Percentiles rank a stretch among this genome's conserved stretches.
phyloP scores from a whole-genome alignment of 768 basidiomycete species.

The Pilatotrama ljubarskyi region DNA sequence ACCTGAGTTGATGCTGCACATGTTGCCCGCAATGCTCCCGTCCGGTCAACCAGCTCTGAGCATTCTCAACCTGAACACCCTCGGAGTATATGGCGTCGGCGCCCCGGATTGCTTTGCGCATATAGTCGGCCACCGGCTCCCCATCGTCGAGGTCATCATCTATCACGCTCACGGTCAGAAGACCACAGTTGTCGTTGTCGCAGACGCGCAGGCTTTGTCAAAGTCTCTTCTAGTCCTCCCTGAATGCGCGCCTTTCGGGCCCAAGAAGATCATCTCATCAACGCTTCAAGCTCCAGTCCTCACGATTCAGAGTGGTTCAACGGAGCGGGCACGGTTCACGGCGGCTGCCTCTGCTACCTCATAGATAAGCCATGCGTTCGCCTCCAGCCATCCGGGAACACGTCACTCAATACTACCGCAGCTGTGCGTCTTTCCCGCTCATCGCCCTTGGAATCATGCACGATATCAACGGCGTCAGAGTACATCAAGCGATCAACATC shows the following conservation, averaged over 20 bases:
- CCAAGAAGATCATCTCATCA: no score
- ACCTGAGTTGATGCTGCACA: conserved; percentile 54
- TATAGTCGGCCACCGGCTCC: conserved; percentile 57
- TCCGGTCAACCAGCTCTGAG: conserved; percentile 67
- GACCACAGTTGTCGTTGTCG: conserved; percentile 60
- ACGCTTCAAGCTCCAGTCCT: no score
- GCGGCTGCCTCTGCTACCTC: conserved; percentile 70
- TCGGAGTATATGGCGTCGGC: conserved; percentile 71
- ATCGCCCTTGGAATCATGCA: conserved; percentile 64
- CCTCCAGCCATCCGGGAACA: no score
- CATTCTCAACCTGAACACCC: conserved; percentile 67
- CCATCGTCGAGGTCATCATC: conserved; percentile 61
- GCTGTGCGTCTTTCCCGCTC: conserved; percentile 67
- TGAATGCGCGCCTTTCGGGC: no score
- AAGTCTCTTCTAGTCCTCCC: conserved; percentile 42
- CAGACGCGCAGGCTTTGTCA: conserved; percentile 64
- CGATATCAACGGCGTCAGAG: conserved; percentile 68
- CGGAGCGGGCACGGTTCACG: conserved; percentile 74
- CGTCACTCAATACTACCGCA: conserved; percentile 23
- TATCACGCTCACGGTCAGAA: conserved; percentile 47
- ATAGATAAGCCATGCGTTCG: conserved; percentile 58
- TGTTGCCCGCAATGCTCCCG: conserved; percentile 64
- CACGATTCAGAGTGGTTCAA: conserved; percentile 70
- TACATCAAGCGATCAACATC: conserved; percentile 71
- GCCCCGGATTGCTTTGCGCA: conserved; percentile 61